Evolutionary conservation across 208 protist genomes (phyloP).

Genomic region (Leishmania amazonensis): DNA sequence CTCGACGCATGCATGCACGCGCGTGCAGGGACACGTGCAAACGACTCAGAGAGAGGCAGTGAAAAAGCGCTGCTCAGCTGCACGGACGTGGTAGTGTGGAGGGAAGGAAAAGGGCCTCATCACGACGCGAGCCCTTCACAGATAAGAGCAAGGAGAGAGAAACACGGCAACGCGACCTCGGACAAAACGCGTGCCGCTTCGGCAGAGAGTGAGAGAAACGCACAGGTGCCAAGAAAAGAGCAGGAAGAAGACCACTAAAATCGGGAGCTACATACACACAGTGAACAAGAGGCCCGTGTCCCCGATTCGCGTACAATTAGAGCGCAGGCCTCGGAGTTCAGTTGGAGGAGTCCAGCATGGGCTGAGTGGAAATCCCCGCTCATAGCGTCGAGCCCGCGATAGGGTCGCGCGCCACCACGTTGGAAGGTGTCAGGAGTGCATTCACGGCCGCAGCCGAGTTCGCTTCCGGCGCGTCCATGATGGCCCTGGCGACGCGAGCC

Average conservation of each 20-base stretch:
- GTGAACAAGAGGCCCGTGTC: not conserved
- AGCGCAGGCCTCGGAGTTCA: not conserved
- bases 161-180: not conserved
- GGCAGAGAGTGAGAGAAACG: not conserved
- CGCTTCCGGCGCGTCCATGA: not conserved
- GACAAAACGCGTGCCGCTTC: not conserved
- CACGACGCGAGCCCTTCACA: not conserved
- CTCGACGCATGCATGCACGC: not conserved
- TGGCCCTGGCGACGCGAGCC: slow-evolving; percentile 41
- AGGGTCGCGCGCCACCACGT: slow-evolving; percentile 31
- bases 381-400: not conserved
- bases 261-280: not conserved
- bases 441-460: slow-evolving; percentile 1
- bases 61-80: not conserved
- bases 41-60: not conserved
- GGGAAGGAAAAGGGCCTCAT: not conserved
- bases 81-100: not conserved
- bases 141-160: not conserved
- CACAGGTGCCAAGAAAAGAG: not conserved
- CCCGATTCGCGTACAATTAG: not conserved
- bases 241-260: not conserved
- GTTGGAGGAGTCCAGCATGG: not conserved
- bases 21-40: not conserved
- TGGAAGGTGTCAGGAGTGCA: slow-evolving; percentile 19
- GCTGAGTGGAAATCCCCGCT: not conserved